Base-by-base conservation (phyloP, 2,329 filamentous ascomycete species). In the Davidsoniella neocaledoniae region DNA sequence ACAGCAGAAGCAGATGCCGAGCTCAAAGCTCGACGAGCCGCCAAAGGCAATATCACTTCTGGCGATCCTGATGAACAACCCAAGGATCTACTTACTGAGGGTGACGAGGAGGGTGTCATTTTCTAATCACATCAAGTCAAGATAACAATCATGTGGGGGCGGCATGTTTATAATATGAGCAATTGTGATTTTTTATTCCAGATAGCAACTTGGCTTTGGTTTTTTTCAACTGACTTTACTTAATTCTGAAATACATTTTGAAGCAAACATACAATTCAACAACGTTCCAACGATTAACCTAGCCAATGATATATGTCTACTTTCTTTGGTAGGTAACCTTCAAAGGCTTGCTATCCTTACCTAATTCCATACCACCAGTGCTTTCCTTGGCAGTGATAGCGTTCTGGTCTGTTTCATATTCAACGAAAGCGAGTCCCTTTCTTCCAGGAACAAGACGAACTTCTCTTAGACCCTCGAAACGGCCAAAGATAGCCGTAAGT, bases 261-360 rank as follows among this genome's bases (percentile, higher is more conserved):
- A 40, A 21, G 3, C 8, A 40, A 4, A 9, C 9, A 8, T 16
- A 1, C 2, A 5, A 10, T 19, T 7, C n/a, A 45, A 36, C 29
- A 46, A 19, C 14, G 5, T 23, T 19, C n/a, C 29, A 46, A 37
- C 9, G 19, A 42, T 19, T n/a, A 19, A 10, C 19, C 21, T 5
- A 5, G 37, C 6, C 29, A 2, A 21, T 23, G 14, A 33, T 33
- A 33, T 23, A 37, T 3, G 19, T 42, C 48, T 73, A 94, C 69
- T 94, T 85, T 60, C 88, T 76, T 69, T 96, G 91, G 73, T 94
- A 98, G 12, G 91, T 95, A 56, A 98, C 88, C 68, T 91, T 93
- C 64, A 98, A 86, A 6, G 78, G 71, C 67, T 86, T 85, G 9
- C 43, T 42, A 12, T 55, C 51, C 56, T 76, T 75, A 43, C 79